Percentiles rank a stretch among this genome's conserved stretches.
phyloP scores from a whole-genome alignment of 2,329 filamentous ascomycete species.

The Fragosphaeria purpurea region DNA sequence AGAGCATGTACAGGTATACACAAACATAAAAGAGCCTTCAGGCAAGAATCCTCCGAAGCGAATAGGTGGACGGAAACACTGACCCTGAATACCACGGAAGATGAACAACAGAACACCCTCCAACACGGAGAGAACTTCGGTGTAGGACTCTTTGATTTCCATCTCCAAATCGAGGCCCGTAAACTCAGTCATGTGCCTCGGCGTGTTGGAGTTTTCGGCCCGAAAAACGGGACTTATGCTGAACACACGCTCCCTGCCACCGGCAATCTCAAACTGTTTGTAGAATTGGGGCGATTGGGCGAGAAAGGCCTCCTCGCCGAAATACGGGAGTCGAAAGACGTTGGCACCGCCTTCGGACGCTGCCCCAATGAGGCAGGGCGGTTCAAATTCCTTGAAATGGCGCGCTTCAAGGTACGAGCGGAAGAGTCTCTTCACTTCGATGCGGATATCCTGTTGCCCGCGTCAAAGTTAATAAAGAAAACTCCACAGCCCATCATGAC shows the following conservation, averaged over 20 bases:
- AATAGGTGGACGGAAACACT: slow-evolving; percentile 4
- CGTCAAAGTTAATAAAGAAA: background rate
- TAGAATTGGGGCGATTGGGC: slow-evolving; percentile 79
- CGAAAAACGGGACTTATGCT: slow-evolving; percentile 74
- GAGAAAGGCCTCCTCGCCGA: slow-evolving; percentile 70
- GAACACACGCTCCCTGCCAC: slow-evolving; percentile 66
- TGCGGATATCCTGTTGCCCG: slow-evolving; percentile 26
- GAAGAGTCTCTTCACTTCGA: slow-evolving; percentile 30
- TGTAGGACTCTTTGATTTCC: slow-evolving; percentile 72
- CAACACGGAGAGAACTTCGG: slow-evolving; percentile 62
- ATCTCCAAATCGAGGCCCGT: slow-evolving; percentile 84
- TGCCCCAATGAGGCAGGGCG: slow-evolving; percentile 79
- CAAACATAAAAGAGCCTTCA: too few relatives aligned
- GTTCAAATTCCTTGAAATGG: slow-evolving; percentile 76
- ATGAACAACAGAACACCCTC: slow-evolving; percentile 69
- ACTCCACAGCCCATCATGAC: background rate
- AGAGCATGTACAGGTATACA: background rate
- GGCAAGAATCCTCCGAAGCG: too few relatives aligned
- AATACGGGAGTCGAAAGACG: slow-evolving; percentile 86
- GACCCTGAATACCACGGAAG: slow-evolving; percentile 57
- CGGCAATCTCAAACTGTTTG: slow-evolving; percentile 79
- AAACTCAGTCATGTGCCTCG: slow-evolving; percentile 80
- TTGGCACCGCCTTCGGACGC: slow-evolving; percentile 88
- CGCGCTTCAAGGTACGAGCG: slow-evolving; percentile 58
- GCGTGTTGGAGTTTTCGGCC: slow-evolving; percentile 78